Percentiles rank a stretch among this genome's conserved stretches.
Evolutionary conservation across 495 filamentous ascomycete genomes (phyloP).

Genomic region (Penicillium roqueforti): DNA sequence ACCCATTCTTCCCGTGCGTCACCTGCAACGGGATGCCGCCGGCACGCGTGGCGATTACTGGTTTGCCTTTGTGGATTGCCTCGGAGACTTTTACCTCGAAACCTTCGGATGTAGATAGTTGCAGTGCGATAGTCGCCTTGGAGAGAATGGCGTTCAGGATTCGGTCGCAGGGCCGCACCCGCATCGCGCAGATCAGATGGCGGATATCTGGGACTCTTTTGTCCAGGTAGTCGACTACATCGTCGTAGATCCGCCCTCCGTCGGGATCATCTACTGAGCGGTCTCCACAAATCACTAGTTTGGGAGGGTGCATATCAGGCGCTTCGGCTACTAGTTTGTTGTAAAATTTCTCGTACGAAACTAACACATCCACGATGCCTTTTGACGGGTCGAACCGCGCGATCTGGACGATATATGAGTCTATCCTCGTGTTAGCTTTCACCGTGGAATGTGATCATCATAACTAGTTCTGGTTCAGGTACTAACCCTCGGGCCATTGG

Average conservation of each 20-base stretch:
- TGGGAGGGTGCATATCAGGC: slow-evolving; percentile 52
- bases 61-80: slow-evolving; percentile 78
- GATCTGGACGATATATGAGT: slow-evolving; percentile 75
- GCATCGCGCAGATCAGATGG: slow-evolving; percentile 68
- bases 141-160: slow-evolving; percentile 76
- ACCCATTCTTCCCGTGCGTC: slow-evolving; percentile 68
- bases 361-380: slow-evolving; percentile 75
- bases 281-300: slow-evolving; percentile 75
- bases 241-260: slow-evolving; percentile 66
- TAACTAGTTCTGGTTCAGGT: background rate
- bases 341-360: slow-evolving; percentile 72
- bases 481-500: slow-evolving; percentile 58
- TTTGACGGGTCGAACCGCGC: slow-evolving; percentile 86
- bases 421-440: slow-evolving; percentile 23
- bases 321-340: slow-evolving; percentile 47
- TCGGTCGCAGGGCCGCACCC: slow-evolving; percentile 74
- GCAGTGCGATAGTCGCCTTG: slow-evolving; percentile 67
- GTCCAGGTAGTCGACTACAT: slow-evolving; percentile 64
- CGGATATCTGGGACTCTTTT: slow-evolving; percentile 46
- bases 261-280: slow-evolving; percentile 86
- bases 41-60: slow-evolving; percentile 72
- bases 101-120: slow-evolving; percentile 79
- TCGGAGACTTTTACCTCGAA: slow-evolving; percentile 92
- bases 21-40: slow-evolving; percentile 84
- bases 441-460: background rate